Base-by-base conservation (phyloP, 1,284 basidiomycete genomes). In the Papiliotrema nemorosa region DNA sequence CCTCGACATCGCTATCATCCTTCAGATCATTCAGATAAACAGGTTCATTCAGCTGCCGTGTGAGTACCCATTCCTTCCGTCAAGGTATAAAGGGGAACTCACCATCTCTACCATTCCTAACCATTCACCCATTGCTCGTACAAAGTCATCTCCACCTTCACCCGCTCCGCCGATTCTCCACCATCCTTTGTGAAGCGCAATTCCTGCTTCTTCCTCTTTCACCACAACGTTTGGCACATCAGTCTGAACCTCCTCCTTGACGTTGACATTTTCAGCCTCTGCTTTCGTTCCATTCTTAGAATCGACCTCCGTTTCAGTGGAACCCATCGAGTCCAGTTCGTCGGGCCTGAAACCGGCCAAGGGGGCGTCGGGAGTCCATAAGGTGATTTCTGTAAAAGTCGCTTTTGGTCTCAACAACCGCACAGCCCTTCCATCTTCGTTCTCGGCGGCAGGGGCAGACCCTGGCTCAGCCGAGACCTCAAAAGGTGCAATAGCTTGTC, bases 101-200 rank as follows among this genome's bases (percentile, higher is more conserved):
- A 73, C 69, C 46, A 62, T 53, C 48, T 73, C 66, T 12, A 60
- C 54, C 14, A 71, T 51, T 18, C 68, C 69, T 25, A 73, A 40
- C 63, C 63, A 73, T 48, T 71, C 69, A 16, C 70, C 70, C 51
- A 73, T 57, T 14, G 60, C 64, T 33, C 69, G 49, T n/a, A 73
- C 66, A 27, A 71, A 61, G 53, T 71, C 70, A 52, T 71, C 69
- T 3, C 69, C 69, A 18, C 70, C 70, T 52, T 73, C 70, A 12
- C 69, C 70, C 1, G 59, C 64, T 6, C 69, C 70, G 13, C 67
- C 69, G 12, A 41, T 42, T 14, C 65, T 58, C 70, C 70, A 73
- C 69, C 68, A 70, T 6, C 62, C 60, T 33, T 53, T 49, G 10
- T 58, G 36, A 20, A 60, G 37, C 25, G 54, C 45, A 20, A n/a